These are phyloP conservation scores for Leccinum uliginosum DNA, from an alignment of 768 basidiomycete genomes.

Conservation along the genomic window DNA sequence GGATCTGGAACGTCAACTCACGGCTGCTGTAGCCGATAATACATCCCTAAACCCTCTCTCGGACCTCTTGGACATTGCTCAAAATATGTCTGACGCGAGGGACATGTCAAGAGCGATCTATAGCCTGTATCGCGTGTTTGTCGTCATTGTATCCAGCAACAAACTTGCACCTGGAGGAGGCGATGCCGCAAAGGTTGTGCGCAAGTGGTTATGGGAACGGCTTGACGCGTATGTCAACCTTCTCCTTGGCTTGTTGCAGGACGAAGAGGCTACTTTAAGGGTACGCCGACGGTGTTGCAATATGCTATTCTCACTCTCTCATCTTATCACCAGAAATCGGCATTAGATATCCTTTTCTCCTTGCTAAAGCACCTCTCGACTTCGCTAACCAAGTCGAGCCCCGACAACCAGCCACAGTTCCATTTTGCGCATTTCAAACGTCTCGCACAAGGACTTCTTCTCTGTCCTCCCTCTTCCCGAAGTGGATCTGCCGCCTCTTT, in stretches of 20 bases:
- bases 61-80: slow-evolving; percentile 63
- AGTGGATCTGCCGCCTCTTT: slow-evolving; percentile 15
- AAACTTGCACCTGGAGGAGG: slow-evolving; percentile 49
- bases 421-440: slow-evolving; percentile 65
- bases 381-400: slow-evolving; percentile 43
- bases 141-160: slow-evolving; percentile 53
- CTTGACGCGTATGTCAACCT: slow-evolving; percentile 67
- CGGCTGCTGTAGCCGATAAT: slow-evolving; percentile 46
- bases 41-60: slow-evolving; percentile 73
- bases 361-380: slow-evolving; percentile 76
- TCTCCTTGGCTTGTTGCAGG: slow-evolving; percentile 65
- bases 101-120: slow-evolving; percentile 74
- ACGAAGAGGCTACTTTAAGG: slow-evolving; percentile 69
- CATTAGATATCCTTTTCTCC: slow-evolving; percentile 73
- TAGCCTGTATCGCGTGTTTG: slow-evolving; percentile 76
- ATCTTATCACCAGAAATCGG: slow-evolving; percentile 48
- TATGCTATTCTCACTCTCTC: slow-evolving; percentile 2
- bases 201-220: slow-evolving; percentile 76
- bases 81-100: slow-evolving; percentile 44
- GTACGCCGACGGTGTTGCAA: slow-evolving; percentile 40
- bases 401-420: slow-evolving; percentile 54
- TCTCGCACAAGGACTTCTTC: slow-evolving; percentile 54
- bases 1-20: slow-evolving; percentile 53
- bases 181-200: slow-evolving; percentile 56
- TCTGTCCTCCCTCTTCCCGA: slow-evolving; percentile 52